Evolutionary conservation across 805 yeast genomes (phyloP).

Genomic region (Starmerella riodocensis): DNA sequence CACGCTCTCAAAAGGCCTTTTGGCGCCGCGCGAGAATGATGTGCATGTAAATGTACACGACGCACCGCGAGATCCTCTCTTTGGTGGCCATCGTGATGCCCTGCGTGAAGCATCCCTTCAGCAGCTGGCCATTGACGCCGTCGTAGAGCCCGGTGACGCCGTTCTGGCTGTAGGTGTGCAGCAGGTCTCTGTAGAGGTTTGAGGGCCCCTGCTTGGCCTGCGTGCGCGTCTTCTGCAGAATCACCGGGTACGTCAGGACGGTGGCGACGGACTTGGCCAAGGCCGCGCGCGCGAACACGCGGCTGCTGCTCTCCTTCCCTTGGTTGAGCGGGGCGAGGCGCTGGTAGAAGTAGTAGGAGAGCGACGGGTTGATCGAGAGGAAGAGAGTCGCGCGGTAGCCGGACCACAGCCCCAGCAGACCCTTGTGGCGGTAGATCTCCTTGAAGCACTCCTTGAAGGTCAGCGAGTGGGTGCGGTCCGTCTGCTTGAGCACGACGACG

Average conservation of each 20-base stretch:
- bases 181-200: conserved; percentile 15
- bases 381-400: conserved; percentile 25
- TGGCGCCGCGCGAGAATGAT: too few species aligned
- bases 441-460: conserved; percentile 12
- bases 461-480: not conserved
- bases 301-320: conserved; percentile 24
- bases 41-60: conserved; percentile 10
- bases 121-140: conserved; percentile 35
- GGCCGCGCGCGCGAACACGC: conserved; percentile 56
- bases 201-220: conserved; percentile 32
- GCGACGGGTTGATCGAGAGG: conserved; percentile 26
- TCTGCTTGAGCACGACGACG: conserved; percentile 24
- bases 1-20: too few species aligned
- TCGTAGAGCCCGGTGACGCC: conserved; percentile 71
- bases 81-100: conserved; percentile 29
- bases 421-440: conserved; percentile 23
- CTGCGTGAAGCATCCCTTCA: conserved; percentile 27
- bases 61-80: conserved; percentile 26
- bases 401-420: conserved; percentile 27
- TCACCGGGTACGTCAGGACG: conserved; percentile 61
- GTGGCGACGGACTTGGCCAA: conserved; percentile 55
- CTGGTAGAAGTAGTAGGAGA: conserved; percentile 28
- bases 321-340: conserved; percentile 20
- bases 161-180: conserved; percentile 47
- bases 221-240: conserved; percentile 56